phyloP scores from a whole-genome alignment of 805 yeast species.

The Candida insectalens region DNA sequence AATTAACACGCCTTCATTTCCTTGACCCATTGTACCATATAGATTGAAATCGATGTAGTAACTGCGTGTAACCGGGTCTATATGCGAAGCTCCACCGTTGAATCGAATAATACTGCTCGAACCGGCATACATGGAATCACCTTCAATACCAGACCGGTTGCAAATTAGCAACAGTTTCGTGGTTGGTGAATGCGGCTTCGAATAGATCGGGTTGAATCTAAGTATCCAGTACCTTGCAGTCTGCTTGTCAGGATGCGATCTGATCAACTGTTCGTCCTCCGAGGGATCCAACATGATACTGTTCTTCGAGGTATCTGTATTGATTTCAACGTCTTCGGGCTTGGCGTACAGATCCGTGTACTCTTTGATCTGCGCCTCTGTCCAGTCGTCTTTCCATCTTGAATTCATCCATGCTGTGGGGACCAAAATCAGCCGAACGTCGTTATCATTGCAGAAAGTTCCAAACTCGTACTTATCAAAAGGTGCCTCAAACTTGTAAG shows the following conservation, averaged over 20 bases:
- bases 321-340: constrained; percentile 10
- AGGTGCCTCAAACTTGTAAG: constrained; percentile 75
- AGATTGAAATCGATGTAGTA: constrained; percentile 35
- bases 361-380: constrained; percentile 9
- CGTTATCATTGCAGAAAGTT: constrained; percentile 33
- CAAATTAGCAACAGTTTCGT: constrained; percentile 38
- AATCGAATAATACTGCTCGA: constrained; percentile 50
- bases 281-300: constrained; percentile 3
- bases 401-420: constrained; percentile 85
- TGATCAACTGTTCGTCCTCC: constrained; percentile 2
- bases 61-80: constrained; percentile 15
- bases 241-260: constrained; percentile 12
- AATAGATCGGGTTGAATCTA: constrained; percentile 33
- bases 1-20: constrained; percentile 52
- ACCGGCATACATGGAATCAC: constrained; percentile 57
- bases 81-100: constrained; percentile 25
- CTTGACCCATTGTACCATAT: constrained; percentile 50
- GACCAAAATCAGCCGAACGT: constrained; percentile 49
- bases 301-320: constrained; percentile 4
- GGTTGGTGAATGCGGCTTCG: constrained; percentile 8
- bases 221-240: constrained; percentile 55
- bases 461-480: constrained; percentile 70
- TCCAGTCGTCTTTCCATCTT: constrained; percentile 22
- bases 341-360: constrained; percentile 11
- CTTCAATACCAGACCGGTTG: constrained; percentile 76